Evolutionary conservation across 2,329 filamentous ascomycete species (phyloP).

Genomic region (Neurospora sp.): DNA sequence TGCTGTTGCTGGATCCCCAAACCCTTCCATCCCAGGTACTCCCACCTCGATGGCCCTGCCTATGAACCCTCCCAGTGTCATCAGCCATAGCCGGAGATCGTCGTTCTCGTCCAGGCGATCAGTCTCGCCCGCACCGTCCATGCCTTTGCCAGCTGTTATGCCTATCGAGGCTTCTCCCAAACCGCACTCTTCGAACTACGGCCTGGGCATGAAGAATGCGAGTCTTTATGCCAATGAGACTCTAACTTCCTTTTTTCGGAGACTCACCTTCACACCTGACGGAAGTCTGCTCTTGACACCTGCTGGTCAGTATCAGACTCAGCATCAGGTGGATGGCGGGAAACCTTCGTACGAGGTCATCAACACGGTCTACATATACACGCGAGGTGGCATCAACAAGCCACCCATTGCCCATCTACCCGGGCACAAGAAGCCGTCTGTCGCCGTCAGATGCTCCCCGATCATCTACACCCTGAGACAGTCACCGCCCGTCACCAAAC

Average conservation of each 20-base stretch:
- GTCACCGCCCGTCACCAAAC: slow-evolving; percentile 57
- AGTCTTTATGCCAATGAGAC: slow-evolving; percentile 95
- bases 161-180: slow-evolving; percentile 84
- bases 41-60: slow-evolving; percentile 81
- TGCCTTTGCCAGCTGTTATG: slow-evolving; percentile 92
- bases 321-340: slow-evolving; percentile 55
- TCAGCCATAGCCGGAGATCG: slow-evolving; percentile 87
- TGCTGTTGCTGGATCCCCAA: slow-evolving; percentile 65
- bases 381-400: slow-evolving; percentile 89
- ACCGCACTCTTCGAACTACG: slow-evolving; percentile 47
- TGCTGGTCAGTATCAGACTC: slow-evolving; percentile 86
- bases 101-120: slow-evolving; percentile 86
- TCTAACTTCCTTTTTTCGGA: slow-evolving; percentile 89
- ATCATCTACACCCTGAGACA: slow-evolving; percentile 75
- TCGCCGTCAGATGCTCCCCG: slow-evolving; percentile 90
- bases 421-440: slow-evolving; percentile 95
- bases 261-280: slow-evolving; percentile 89
- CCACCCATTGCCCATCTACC: slow-evolving; percentile 90
- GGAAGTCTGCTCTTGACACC: slow-evolving; percentile 90
- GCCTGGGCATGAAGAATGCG: slow-evolving; percentile 65
- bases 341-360: slow-evolving; percentile 78
- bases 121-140: slow-evolving; percentile 82
- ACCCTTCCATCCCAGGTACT: slow-evolving; percentile 84
- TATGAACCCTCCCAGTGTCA: slow-evolving; percentile 87
- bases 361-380: slow-evolving; percentile 98